Conservation (phyloP, 352 stramenopile genomes). For the Pythium biforme region DNA sequence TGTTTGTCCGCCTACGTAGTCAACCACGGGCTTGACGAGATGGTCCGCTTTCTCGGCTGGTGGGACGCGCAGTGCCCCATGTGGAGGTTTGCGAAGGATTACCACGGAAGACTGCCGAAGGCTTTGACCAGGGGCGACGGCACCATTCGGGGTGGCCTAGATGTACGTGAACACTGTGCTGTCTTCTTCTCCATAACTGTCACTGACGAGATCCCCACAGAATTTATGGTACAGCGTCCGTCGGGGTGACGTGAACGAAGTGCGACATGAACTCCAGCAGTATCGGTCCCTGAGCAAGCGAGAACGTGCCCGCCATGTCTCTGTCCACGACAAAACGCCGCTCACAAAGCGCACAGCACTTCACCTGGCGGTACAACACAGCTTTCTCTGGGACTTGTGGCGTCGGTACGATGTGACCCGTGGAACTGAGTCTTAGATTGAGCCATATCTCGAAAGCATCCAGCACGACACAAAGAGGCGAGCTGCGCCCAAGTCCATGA, state of each 20-base stretch:
- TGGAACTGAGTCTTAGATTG: background rate
- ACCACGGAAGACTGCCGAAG: slow-evolving; percentile 38
- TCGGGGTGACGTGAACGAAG: background rate
- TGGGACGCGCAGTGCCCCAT: slow-evolving; percentile 45
- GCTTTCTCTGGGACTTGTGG: background rate
- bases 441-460: background rate
- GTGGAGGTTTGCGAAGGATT: slow-evolving; percentile 34
- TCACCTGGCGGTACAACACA: slow-evolving; percentile 42
- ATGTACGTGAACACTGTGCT: slow-evolving; percentile 22
- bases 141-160: slow-evolving; percentile 26
- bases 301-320: background rate
- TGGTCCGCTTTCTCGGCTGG: slow-evolving; percentile 38
- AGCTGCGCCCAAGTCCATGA: background rate
- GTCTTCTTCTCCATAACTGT: background rate
- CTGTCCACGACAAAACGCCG: slow-evolving; percentile 31
- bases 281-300: background rate
- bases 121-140: slow-evolving; percentile 34
- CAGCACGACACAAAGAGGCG: too few relatives aligned
- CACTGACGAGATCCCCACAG: background rate
- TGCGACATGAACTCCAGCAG: slow-evolving; percentile 1
- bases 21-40: slow-evolving; percentile 29
- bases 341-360: slow-evolving; percentile 40
- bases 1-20: background rate
- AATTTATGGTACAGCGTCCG: slow-evolving; percentile 24
- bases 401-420: background rate